Percentiles rank a stretch among this genome's conserved stretches.
Evolutionary conservation across 2,329 filamentous ascomycete species (phyloP).

Genomic region (Colletotrichum plurivorum): DNA sequence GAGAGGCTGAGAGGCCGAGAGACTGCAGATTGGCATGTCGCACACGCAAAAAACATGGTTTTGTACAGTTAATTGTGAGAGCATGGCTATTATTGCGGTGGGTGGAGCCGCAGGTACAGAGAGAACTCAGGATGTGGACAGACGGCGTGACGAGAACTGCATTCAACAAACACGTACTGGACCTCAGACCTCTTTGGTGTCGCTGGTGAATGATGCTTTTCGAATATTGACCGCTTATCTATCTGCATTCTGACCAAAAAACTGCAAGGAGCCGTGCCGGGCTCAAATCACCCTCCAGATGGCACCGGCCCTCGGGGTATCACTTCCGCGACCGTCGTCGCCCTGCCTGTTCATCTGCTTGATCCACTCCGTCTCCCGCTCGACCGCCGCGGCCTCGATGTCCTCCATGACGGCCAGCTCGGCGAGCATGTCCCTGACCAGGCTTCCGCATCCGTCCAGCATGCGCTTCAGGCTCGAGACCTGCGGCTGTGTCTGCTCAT

Average conservation of each 20-base stretch:
- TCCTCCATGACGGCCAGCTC: constrained; percentile 74
- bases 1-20: neutral
- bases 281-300: constrained; percentile 58
- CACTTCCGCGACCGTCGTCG: constrained; percentile 47
- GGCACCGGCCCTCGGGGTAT: constrained; percentile 59
- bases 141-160: neutral
- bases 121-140: neutral
- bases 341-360: constrained; percentile 64
- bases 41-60: neutral
- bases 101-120: neutral
- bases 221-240: too few species aligned
- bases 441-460: constrained; percentile 60
- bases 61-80: constrained; percentile 19
- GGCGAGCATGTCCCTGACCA: constrained; percentile 72
- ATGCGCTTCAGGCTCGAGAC: constrained; percentile 61
- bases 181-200: neutral
- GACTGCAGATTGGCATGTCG: neutral
- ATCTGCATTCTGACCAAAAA: too few species aligned
- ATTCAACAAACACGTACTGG: neutral
- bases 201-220: neutral
- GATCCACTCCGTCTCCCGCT: constrained; percentile 72
- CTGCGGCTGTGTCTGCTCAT: constrained; percentile 20
- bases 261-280: neutral
- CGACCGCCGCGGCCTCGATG: constrained; percentile 71
- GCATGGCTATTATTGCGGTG: neutral